Evolutionary conservation across 805 yeast genomes (phyloP), one percentile per base, ranked within the genome.

Genomic region (Teunomyces gatunensis): DNA sequence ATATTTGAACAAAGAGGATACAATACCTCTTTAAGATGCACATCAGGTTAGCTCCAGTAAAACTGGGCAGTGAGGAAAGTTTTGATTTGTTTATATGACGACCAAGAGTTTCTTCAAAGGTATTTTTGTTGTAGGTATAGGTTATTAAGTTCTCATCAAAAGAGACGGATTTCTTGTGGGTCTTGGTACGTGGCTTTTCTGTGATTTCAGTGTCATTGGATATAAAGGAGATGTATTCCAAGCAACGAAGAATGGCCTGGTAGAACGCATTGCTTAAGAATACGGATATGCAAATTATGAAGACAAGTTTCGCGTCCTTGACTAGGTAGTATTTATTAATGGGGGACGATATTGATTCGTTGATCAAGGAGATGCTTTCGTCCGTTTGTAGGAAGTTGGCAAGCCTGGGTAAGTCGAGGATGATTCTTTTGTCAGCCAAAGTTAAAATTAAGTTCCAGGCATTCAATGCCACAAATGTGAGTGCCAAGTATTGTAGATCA

Each of bases 151-250:
- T 49, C 20, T 50, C 54, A 33, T 55, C 54, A 44, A 58, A 58
- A n/a, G 55, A 49, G 5, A 58, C 62, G 5, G 54, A 42, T 42
- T 58, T 58, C 17, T 36, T 49, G 44, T 45, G 55, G 39, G 27
- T 33, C 43, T 39, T 49, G 6, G 48, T 45, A 15, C 21, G 32
- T 25, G 18, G 37, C 23, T 20, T 29, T 25, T 39, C 37, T 10
- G 29, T 36, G 15, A 23, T 17, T 37, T 51, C 53, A 20, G 36
- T 15, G 21, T 47, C 48, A 9, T 39, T 46, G 7, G 46, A 39
- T 6, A 53, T 33, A 37, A 51, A 51, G 25, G 51, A 42, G 30
- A 57, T 52, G 42, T 54, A 57, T 42, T 58, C 60, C n/a, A 56
- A 43, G 33, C 51, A 47, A 15, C 49, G 44, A 27, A 50, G 29